Percentiles rank a stretch among this genome's conserved stretches.
Evolutionary conservation across 2,329 filamentous ascomycete genomes (phyloP).

Genomic region (Microcera coccophila): DNA sequence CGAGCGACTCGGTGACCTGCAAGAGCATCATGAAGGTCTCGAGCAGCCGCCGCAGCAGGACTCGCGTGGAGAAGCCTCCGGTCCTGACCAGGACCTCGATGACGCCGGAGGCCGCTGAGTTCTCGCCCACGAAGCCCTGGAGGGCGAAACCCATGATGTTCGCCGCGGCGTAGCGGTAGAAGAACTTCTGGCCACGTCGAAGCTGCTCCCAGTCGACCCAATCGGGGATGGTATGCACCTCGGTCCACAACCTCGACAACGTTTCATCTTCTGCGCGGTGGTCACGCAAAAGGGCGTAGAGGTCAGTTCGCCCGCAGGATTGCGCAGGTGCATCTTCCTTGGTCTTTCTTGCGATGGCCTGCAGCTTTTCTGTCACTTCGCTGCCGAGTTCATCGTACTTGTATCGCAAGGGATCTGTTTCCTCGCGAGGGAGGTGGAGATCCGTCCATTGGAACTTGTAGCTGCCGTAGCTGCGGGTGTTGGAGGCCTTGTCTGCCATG

Average conservation of each 20-base stretch:
- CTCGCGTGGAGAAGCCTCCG: conserved; percentile 60
- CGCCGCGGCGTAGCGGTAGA: conserved; percentile 64
- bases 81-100: conserved; percentile 64
- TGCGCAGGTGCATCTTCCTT: not conserved
- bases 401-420: conserved; percentile 12
- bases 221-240: conserved; percentile 56
- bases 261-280: not conserved
- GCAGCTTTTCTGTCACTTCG: no score
- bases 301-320: no score
- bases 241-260: conserved; percentile 14
- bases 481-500: no score
- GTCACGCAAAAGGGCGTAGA: not conserved
- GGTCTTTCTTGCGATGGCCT: conserved; percentile 11
- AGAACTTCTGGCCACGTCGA: conserved; percentile 55
- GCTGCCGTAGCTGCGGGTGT: no score
- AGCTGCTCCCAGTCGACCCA: conserved; percentile 69
- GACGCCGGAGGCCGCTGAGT: conserved; percentile 46
- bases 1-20: conserved; percentile 57
- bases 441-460: conserved; percentile 19
- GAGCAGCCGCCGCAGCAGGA: conserved; percentile 56
- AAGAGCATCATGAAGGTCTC: conserved; percentile 41
- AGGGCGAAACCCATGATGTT: conserved; percentile 49
- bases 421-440: conserved; percentile 13
- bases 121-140: conserved; percentile 35
- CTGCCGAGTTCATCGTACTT: conserved; percentile 20